Evolutionary conservation across 805 yeast species (phyloP), one percentile per base, ranked within the genome.

Genomic region (Blastobotrys terrestris): DNA sequence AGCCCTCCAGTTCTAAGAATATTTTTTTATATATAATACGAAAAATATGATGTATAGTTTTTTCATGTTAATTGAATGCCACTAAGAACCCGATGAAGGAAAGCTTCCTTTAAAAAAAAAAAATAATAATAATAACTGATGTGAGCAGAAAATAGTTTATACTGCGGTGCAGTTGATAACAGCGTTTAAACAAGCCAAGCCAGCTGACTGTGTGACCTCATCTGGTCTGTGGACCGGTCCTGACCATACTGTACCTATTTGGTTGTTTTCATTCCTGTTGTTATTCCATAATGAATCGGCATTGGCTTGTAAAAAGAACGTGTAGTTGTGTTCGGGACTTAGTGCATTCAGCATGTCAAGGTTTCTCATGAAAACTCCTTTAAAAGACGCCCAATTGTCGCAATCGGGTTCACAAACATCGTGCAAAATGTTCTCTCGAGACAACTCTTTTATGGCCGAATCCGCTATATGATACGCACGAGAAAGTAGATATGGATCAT

Each of bases 1-100:
- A 81, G 99, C 99, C 78, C 85, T 94, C 79, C 99, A 94, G 84
- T 94, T 94, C 80, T 94, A 86, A 86, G 77, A 67, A 64, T 39
- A 16, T 19, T 41, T 4, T 15, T 43, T 43, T 43, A 15, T 43
- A 43, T 43, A 14, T 43, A 15, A 16, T 40, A 15, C 19, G 43
- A 40, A 40, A 40, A 15, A n/a, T 21, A 22, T 21, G n/a, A 44
- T 45, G 35, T 45, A 45, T 45, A 21, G 48, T 31, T n/a, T 45
- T 15, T 41, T 41, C 44, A 41, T 41, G 44, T 41, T 41, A 41
- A 41, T 41, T 18, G 19, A 41, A 26, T 26, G 35, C 35, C 35
- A 26, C 35, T 26, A 26, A 26, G 35, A 26, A 26, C 35, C 35
- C 35, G 35, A 5, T n/a, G n/a, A n/a, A n/a, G n/a, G n/a, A n/a